phyloP scores from a whole-genome alignment of 2,329 filamentous ascomycete genomes.

The Alternaria incomplexa region DNA sequence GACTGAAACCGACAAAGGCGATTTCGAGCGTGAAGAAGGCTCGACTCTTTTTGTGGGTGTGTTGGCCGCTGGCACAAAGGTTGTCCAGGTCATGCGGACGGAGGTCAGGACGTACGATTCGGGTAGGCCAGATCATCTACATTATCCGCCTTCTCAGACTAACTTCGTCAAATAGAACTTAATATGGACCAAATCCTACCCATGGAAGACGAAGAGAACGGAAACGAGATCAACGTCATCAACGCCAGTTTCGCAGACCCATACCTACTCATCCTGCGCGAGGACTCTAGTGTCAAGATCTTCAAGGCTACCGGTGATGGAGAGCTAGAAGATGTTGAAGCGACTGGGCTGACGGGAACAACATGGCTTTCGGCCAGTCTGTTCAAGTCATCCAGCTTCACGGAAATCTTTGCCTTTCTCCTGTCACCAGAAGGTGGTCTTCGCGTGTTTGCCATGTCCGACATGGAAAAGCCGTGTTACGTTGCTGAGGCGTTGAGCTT shows the following conservation, averaged over 20 bases:
- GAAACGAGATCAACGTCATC: conserved; percentile 77
- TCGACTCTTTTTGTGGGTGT: conserved; percentile 85
- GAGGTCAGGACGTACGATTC: conserved; percentile 92
- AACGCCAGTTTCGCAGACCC: conserved; percentile 86
- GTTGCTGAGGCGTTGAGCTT: conserved; percentile 78
- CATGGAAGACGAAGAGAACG: conserved; percentile 83
- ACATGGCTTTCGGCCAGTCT: conserved; percentile 86
- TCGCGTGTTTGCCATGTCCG: conserved; percentile 77
- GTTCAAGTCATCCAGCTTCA: conserved; percentile 68
- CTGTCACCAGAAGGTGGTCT: conserved; percentile 77
- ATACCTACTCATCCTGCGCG: conserved; percentile 80
- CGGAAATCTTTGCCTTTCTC: conserved; percentile 74
- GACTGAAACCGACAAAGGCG: conserved; percentile 77
- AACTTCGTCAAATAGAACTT: conserved; percentile 64
- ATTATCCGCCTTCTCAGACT: not conserved
- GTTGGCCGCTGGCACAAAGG: conserved; percentile 77
- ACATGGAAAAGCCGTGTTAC: conserved; percentile 74
- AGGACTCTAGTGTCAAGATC: conserved; percentile 81
- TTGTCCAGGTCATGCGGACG: conserved; percentile 85
- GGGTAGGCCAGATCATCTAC: conserved; percentile 61
- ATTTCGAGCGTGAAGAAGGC: conserved; percentile 90
- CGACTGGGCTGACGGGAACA: conserved; percentile 63
- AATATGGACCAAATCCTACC: conserved; percentile 89
- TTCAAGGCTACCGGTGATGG: conserved; percentile 80
- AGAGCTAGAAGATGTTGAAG: conserved; percentile 82